Evolutionary conservation across 2,329 filamentous ascomycete species (phyloP), one percentile per base, ranked within the genome.

Genomic region (Daldinia sp.): DNA sequence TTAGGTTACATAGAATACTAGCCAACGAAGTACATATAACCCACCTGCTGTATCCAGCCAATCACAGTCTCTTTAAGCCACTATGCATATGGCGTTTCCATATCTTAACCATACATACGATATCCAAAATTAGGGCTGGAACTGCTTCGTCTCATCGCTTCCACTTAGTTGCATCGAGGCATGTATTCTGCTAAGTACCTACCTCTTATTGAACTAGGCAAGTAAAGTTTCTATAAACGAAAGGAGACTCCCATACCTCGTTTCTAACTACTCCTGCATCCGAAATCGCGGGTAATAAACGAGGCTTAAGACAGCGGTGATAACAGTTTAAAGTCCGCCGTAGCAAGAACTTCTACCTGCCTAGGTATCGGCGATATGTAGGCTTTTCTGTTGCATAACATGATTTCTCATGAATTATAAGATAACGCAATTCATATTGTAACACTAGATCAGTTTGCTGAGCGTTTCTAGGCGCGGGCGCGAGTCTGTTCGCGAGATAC

Each of bases 251-350:
- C 13, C 26, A n/a, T 51, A 18, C 7, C 9, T 51, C 4, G 18
- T 26, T 18, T 9, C 7, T 26, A 54, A 4, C 9, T 10, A 54
- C 35, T 35, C 7, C 51, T 35, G 51, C 51, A 6, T 35, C 51
- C 30, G 30, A 54, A 37, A 20, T 54, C 51, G 51, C 51, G 51
- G 51, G 37, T 54, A 35, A 37, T 54, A 26, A 9, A 37, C 13
- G n/a, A 54, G 13, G 20, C 15, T 54, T 20, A 23, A 54, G 51
- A 20, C n/a, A 6, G 51, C 51, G 51, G 46, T 30, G 30, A 54
- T 54, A 54, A 37, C 30, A 37, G 30, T 13, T 37, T 54, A 54
- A 35, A 37, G 33, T 54, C 51, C 51, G 51, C 33, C 33, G 51
- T 10, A 54, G 33, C 3, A 23, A 37, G n/a, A 54, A 30, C 20